Percentiles rank a stretch among this genome's conserved stretches.
phyloP scores from a whole-genome alignment of 169 alveolate genomes.

The Ichthyophthirius multifiliis region DNA sequence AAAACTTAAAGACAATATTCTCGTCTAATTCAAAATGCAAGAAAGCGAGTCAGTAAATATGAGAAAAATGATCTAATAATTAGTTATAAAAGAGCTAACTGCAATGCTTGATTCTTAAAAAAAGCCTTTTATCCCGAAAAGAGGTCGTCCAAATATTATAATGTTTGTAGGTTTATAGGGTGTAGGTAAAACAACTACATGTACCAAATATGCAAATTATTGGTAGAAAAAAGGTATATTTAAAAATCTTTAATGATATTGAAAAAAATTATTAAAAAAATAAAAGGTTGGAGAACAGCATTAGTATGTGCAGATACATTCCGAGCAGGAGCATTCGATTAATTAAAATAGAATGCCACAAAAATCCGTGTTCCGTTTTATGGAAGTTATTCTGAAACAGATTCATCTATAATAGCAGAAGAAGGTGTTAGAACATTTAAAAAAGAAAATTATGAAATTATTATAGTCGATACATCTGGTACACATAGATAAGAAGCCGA shows the following conservation, averaged over 20 bases:
- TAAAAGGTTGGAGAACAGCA: slow-evolving; percentile 96
- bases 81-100: slow-evolving; percentile 93
- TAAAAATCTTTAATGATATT: no score
- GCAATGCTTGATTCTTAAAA: slow-evolving; percentile 92
- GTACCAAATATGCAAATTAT: slow-evolving; percentile 98
- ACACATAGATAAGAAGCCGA: slow-evolving; percentile 99
- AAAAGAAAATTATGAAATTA: slow-evolving; percentile 94
- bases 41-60: slow-evolving; percentile 65
- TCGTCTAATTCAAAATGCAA: slow-evolving; percentile 79
- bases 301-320: slow-evolving; percentile 99
- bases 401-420: slow-evolving; percentile 98
- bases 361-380: slow-evolving; percentile 97
- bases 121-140: slow-evolving; percentile 90
- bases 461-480: slow-evolving; percentile 99
- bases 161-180: slow-evolving; percentile 99
- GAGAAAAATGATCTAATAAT: slow-evolving; percentile 75
- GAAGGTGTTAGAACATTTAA: slow-evolving; percentile 97
- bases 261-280: slow-evolving; percentile 12
- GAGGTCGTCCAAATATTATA: slow-evolving; percentile 93
- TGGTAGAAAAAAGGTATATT: slow-evolving; percentile 94
- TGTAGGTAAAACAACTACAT: slow-evolving; percentile 99
- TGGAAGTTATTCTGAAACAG: slow-evolving; percentile 98
- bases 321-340: slow-evolving; percentile 99
- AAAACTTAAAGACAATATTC: slow-evolving; percentile 88
- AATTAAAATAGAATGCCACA: slow-evolving; percentile 99